Conservation (phyloP, 345 rosid genomes). For the Reutealis trisperma region DNA sequence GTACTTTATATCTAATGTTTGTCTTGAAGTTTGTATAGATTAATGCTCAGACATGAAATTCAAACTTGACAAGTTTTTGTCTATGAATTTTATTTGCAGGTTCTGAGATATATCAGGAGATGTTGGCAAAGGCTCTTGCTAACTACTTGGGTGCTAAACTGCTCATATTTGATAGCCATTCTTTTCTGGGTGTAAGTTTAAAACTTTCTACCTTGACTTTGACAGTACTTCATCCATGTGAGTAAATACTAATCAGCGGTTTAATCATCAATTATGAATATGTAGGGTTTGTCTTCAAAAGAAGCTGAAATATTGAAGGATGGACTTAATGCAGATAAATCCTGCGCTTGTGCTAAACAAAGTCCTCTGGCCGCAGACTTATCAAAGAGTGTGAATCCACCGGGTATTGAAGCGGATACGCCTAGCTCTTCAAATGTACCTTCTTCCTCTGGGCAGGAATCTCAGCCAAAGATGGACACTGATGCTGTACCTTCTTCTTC, state of each 20-base stretch:
- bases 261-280: constrained; percentile 25
- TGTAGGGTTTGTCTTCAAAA: constrained; percentile 80
- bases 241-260: constrained; percentile 14
- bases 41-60: constrained; percentile 13
- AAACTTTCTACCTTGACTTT: constrained; percentile 15
- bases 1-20: neutral
- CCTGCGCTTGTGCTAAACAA: constrained; percentile 49
- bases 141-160: constrained; percentile 71
- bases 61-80: constrained; percentile 8
- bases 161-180: constrained; percentile 80
- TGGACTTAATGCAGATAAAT: constrained; percentile 58
- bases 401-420: constrained; percentile 54
- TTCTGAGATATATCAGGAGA: constrained; percentile 90
- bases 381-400: constrained; percentile 44
- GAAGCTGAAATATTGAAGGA: constrained; percentile 74
- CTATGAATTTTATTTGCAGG: constrained; percentile 46
- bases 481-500: constrained; percentile 51
- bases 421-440: constrained; percentile 56
- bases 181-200: constrained; percentile 76
- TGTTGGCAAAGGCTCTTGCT: constrained; percentile 90
- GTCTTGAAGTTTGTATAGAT: neutral
- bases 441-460: constrained; percentile 50
- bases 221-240: constrained; percentile 4
- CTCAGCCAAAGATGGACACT: constrained; percentile 57
- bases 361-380: constrained; percentile 42